These are phyloP conservation scores for Candida glucosophila DNA, from an alignment of 1,139 yeast species.

Conservation along the genomic window DNA sequence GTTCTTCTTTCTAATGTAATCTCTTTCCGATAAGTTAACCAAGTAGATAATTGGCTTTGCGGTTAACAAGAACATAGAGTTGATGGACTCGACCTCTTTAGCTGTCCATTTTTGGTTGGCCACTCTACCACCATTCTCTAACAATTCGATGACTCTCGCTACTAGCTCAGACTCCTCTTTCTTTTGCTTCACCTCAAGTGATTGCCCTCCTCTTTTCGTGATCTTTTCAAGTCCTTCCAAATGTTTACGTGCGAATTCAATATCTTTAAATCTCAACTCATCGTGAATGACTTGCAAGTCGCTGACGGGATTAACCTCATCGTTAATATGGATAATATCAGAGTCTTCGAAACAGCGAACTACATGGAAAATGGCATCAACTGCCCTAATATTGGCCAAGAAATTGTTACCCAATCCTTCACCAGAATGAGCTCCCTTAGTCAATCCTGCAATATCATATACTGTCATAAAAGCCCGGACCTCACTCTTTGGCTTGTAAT, in stretches of 20 bases:
- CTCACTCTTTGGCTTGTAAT: slow-evolving; percentile 76
- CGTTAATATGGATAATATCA: slow-evolving; percentile 95
- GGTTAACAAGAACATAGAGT: slow-evolving; percentile 79
- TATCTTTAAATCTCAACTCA: slow-evolving; percentile 93
- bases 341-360: slow-evolving; percentile 98
- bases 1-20: slow-evolving; percentile 95
- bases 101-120: slow-evolving; percentile 86
- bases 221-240: slow-evolving; percentile 81
- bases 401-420: slow-evolving; percentile 98
- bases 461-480: slow-evolving; percentile 93
- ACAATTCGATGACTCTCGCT: slow-evolving; percentile 61
- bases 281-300: slow-evolving; percentile 89
- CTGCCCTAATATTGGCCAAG: slow-evolving; percentile 95
- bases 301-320: slow-evolving; percentile 93
- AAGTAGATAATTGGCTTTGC: slow-evolving; percentile 96
- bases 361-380: slow-evolving; percentile 95
- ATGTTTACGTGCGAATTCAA: slow-evolving; percentile 88
- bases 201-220: slow-evolving; percentile 91
- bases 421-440: slow-evolving; percentile 96
- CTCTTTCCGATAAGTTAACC: slow-evolving; percentile 89
- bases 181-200: slow-evolving; percentile 89
- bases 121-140: slow-evolving; percentile 82
- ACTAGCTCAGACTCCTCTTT: slow-evolving; percentile 86
- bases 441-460: slow-evolving; percentile 96
- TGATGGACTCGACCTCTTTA: slow-evolving; percentile 85